phyloP scores from a whole-genome alignment of 495 filamentous ascomycete genomes.

The Penicillium cinerascens region DNA sequence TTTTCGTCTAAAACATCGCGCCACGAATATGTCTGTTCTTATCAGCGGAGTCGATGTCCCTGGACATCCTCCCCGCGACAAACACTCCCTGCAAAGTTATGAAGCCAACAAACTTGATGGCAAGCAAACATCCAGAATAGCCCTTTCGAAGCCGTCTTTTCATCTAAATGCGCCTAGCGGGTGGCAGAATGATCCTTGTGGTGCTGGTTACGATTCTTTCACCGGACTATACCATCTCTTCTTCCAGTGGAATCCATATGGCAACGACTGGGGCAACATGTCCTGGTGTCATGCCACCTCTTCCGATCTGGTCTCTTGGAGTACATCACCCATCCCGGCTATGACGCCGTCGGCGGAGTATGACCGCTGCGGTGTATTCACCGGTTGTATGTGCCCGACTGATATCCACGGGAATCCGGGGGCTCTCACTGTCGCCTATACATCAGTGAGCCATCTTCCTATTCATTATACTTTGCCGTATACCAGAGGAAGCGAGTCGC shows the following conservation, averaged over 20 bases:
- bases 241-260: slow-evolving; percentile 48
- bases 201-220: slow-evolving; percentile 49
- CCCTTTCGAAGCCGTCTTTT: slow-evolving; percentile 42
- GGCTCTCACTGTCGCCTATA: slow-evolving; percentile 48
- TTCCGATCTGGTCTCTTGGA: slow-evolving; percentile 41
- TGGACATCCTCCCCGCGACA: background rate
- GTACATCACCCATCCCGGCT: slow-evolving; percentile 29
- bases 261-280: slow-evolving; percentile 45
- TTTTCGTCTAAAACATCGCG: background rate
- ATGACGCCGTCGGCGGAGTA: slow-evolving; percentile 40
- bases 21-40: background rate
- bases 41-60: background rate
- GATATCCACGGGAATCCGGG: slow-evolving; percentile 41
- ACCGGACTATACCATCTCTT: slow-evolving; percentile 40
- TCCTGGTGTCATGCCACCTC: slow-evolving; percentile 45
- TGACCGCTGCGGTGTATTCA: slow-evolving; percentile 51
- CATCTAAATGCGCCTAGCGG: slow-evolving; percentile 50
- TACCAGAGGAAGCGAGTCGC: slow-evolving; percentile 44
- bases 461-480: slow-evolving; percentile 49
- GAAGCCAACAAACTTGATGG: background rate
- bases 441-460: slow-evolving; percentile 49
- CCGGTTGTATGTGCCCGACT: slow-evolving; percentile 45
- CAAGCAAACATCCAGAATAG: background rate
- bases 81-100: background rate
- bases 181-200: slow-evolving; percentile 59